These are phyloP conservation scores for Syzygium oleosum DNA, from an alignment of 345 rosid genomes.

Conservation along the genomic window DNA sequence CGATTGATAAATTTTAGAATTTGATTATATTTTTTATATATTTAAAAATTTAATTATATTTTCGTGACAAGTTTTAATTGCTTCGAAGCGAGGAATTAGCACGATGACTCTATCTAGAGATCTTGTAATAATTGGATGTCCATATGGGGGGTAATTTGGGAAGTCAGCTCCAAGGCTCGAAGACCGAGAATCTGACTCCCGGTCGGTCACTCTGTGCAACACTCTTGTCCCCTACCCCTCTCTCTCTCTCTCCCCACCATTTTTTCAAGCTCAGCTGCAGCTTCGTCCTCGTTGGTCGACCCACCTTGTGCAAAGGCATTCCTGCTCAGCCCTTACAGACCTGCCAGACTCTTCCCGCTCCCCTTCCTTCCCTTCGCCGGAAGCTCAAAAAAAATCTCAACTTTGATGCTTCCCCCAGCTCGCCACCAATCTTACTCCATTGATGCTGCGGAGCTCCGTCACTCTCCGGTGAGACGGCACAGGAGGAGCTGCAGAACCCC, in stretches of 20 bases:
- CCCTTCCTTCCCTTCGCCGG: background rate
- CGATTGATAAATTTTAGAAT: no score
- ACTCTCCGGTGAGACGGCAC: background rate
- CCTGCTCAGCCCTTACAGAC: background rate
- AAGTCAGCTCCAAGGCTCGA: conserved; percentile 1
- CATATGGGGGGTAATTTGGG: background rate
- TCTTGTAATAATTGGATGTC: background rate
- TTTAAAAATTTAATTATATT: no score
- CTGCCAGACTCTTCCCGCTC: background rate
- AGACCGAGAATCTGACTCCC: conserved; percentile 26
- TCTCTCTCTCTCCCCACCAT: background rate
- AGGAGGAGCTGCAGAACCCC: background rate
- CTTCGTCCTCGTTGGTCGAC: background rate
- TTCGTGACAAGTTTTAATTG: no score
- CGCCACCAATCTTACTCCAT: background rate
- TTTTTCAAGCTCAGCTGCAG: background rate
- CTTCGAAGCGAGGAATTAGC: background rate
- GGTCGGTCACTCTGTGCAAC: conserved; percentile 17
- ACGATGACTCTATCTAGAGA: background rate
- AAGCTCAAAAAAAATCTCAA: background rate
- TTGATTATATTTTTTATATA: no score
- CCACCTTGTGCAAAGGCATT: background rate
- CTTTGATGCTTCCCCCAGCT: background rate
- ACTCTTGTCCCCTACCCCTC: conserved; percentile 15
- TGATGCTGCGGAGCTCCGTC: background rate